Evolutionary conservation across 2,329 filamentous ascomycete genomes (phyloP).

Genomic region (Aspergillus novoparasiticus): DNA sequence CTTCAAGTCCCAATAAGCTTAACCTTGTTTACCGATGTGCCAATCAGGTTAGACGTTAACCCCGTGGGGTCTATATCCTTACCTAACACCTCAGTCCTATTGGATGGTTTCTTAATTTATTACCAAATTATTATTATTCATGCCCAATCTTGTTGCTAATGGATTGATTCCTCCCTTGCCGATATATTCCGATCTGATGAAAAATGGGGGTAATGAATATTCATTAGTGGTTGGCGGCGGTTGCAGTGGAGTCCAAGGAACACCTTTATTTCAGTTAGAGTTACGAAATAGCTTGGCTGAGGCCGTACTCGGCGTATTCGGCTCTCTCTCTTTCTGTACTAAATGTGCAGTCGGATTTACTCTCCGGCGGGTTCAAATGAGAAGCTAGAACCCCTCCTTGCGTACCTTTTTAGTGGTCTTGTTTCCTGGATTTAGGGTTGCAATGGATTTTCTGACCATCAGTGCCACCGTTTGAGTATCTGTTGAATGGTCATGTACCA

Average conservation of each 20-base stretch:
- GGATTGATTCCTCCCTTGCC: neutral
- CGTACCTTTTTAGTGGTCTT: neutral
- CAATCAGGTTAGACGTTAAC: neutral
- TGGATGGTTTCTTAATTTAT: neutral
- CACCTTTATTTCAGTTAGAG: neutral
- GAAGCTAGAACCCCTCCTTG: neutral
- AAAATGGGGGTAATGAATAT: conserved; percentile 5
- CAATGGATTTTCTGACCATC: neutral
- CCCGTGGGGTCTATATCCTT: neutral
- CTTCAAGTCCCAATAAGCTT: neutral
- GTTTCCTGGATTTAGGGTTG: neutral
- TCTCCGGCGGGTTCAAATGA: neutral
- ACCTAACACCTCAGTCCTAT: neutral
- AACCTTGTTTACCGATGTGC: neutral
- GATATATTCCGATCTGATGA: neutral
- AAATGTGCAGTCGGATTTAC: neutral
- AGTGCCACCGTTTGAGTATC: neutral
- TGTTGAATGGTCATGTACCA: neutral
- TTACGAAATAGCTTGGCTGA: neutral
- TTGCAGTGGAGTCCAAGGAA: neutral
- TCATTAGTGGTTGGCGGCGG: neutral
- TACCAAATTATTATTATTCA: neutral
- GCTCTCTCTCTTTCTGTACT: neutral
- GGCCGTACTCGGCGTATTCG: neutral
- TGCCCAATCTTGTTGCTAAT: neutral